Percentiles rank a stretch among this genome's conserved stretches.
Conservation (phyloP, 2,329 filamentous ascomycete species). For the Diaporthe helianthi region DNA sequence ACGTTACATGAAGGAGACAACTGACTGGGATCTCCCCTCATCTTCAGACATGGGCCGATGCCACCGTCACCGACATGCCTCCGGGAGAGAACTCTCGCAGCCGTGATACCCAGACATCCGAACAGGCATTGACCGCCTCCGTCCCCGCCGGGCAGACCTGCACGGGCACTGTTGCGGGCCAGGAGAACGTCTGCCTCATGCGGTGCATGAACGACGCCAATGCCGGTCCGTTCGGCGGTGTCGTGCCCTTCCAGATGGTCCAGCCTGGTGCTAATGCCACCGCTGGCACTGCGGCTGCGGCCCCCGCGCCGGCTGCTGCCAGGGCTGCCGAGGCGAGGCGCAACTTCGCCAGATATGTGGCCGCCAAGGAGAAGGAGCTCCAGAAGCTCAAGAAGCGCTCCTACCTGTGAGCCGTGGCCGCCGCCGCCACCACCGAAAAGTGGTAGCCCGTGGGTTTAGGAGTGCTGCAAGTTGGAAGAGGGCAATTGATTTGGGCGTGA, state of each 20-base stretch:
- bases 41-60: conserved; percentile 54
- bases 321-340: conserved; percentile 11
- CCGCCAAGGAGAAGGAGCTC: conserved; percentile 20
- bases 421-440: background rate
- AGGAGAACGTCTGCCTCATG: conserved; percentile 67
- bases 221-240: conserved; percentile 66
- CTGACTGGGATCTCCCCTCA: background rate
- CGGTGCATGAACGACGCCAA: conserved; percentile 66
- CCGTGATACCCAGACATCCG: conserved; percentile 39
- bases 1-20: no score
- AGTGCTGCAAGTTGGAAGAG: background rate
- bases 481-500: conserved; percentile 4
- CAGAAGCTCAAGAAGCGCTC: conserved; percentile 22
- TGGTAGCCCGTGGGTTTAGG: background rate
- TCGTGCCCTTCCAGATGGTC: conserved; percentile 46
- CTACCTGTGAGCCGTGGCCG: conserved; percentile 1
- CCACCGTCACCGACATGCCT: conserved; percentile 61
- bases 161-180: conserved; percentile 65
- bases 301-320: conserved; percentile 22
- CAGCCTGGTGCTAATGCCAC: conserved; percentile 28
- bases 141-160: conserved; percentile 63
- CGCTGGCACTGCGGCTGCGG: conserved; percentile 6
- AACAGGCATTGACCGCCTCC: conserved; percentile 58
- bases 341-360: conserved; percentile 15
- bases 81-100: conserved; percentile 59